phyloP scores from a whole-genome alignment of 352 stramenopile genomes.

The Phytophthora foliorum region DNA sequence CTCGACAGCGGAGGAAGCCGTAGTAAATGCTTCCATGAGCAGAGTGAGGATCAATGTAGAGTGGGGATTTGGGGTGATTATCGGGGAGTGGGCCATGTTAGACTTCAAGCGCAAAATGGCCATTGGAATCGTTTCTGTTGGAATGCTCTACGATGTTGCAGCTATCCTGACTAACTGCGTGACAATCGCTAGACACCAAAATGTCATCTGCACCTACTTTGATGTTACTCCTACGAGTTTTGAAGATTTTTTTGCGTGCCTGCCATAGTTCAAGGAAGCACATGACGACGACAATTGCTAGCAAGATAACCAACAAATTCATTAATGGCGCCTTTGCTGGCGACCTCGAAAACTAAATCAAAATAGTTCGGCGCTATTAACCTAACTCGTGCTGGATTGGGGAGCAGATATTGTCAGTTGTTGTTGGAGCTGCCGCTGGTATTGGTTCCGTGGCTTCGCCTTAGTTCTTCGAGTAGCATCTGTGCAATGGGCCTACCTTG shows the following conservation, averaged over 20 bases:
- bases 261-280: neutral
- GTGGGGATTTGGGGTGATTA: neutral
- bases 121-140: constrained; percentile 6
- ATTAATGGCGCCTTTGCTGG: too few relatives aligned
- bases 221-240: constrained; percentile 5
- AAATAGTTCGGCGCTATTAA: too few relatives aligned
- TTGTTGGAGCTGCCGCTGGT: too few relatives aligned
- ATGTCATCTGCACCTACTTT: constrained; percentile 11
- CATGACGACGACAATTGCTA: too few relatives aligned
- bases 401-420: too few relatives aligned
- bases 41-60: constrained; percentile 1
- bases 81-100: constrained; percentile 11
- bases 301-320: too few relatives aligned
- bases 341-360: too few relatives aligned
- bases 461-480: constrained; percentile 1
- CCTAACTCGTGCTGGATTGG: too few relatives aligned
- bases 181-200: constrained; percentile 5
- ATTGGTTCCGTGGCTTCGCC: neutral
- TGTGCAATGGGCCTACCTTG: too few relatives aligned
- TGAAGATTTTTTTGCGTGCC: constrained; percentile 10
- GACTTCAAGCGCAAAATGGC: constrained; percentile 17
- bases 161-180: constrained; percentile 7
- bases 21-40: constrained; percentile 5
- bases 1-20: neutral
- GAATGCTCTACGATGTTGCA: constrained; percentile 9